Conservation (phyloP, 2,329 filamentous ascomycete species). For the Pestalotiopsis sp. region DNA sequence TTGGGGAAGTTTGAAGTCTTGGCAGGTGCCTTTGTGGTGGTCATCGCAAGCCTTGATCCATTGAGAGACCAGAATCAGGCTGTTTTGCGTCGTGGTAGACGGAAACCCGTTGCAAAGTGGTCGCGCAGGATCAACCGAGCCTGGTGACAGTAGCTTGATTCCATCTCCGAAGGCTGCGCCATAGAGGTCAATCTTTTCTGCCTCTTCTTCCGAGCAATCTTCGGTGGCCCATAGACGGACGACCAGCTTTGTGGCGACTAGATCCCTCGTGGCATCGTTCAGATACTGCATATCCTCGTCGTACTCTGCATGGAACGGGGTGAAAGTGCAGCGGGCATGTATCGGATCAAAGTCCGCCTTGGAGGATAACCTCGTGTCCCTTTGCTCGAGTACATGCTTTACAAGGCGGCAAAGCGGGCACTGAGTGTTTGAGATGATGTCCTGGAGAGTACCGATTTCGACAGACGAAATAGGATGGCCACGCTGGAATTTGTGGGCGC, state of each 20-base stretch:
- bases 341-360: background rate
- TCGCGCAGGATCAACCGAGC: too few relatives aligned
- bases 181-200: background rate
- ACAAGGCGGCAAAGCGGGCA: conserved; percentile 1
- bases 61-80: background rate
- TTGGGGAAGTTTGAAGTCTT: background rate
- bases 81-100: background rate
- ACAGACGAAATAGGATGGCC: too few relatives aligned
- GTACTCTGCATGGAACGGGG: background rate
- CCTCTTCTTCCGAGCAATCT: background rate
- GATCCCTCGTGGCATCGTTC: background rate
- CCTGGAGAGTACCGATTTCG: background rate
- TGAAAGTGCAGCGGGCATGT: background rate
- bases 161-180: background rate
- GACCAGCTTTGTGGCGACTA: background rate
- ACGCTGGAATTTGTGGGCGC: background rate
- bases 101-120: too few relatives aligned
- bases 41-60: background rate
- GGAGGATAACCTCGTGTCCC: background rate
- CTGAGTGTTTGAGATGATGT: background rate
- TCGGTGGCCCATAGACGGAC: background rate
- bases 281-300: background rate
- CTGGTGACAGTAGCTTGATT: too few relatives aligned
- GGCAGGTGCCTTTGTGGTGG: background rate
- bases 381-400: background rate